A percentile compares a stretch with the other conserved stretches of the same genome.
Evolutionary conservation across 768 basidiomycete genomes (phyloP).

Genomic region (Candolleomyces efflorescens): DNA sequence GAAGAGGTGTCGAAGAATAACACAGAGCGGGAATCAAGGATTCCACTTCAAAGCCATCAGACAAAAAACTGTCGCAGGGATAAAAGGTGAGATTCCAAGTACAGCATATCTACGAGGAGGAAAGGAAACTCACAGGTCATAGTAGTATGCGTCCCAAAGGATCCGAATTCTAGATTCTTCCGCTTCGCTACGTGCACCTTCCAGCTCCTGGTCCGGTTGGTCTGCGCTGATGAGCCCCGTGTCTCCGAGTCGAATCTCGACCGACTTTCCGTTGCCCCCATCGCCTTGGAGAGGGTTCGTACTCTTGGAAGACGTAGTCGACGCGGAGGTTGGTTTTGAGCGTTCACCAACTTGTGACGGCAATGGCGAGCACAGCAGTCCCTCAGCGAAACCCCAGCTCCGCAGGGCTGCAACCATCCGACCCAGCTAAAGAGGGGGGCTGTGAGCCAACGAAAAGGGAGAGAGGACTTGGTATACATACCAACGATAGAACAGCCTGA

Average conservation of each 20-base stretch:
- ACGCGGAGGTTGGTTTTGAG: neutral
- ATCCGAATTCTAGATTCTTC: neutral
- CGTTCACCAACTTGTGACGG: neutral
- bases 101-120: neutral
- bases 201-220: neutral
- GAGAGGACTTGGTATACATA: neutral
- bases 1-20: neutral
- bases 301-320: too few relatives aligned
- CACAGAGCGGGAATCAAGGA: neutral
- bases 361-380: neutral
- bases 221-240: neutral
- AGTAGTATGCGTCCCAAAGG: neutral
- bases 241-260: too few relatives aligned
- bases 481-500: neutral
- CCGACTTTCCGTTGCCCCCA: neutral
- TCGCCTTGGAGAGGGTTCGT: neutral
- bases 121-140: neutral
- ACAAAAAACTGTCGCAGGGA: neutral
- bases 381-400: neutral
- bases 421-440: conserved; percentile 41
- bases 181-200: neutral
- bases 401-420: conserved; percentile 52
- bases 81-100: neutral
- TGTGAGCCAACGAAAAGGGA: neutral
- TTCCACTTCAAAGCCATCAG: neutral